Evolutionary conservation across 768 basidiomycete species (phyloP).

Genomic region (Mycena venus): DNA sequence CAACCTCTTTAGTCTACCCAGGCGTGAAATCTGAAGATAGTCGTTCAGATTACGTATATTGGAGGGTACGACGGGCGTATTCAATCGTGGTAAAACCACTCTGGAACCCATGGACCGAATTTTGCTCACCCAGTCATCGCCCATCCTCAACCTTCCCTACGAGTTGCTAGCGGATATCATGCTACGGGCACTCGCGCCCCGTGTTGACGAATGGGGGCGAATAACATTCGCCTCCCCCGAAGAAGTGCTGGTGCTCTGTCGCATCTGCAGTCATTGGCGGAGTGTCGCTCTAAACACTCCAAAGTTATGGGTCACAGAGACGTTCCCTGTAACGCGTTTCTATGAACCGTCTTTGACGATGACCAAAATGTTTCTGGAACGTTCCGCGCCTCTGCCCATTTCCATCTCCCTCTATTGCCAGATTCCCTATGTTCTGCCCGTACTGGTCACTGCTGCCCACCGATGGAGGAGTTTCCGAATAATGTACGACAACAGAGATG

Average conservation of each 20-base stretch:
- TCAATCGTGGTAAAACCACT: background rate
- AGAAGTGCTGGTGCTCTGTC: slow-evolving; percentile 7
- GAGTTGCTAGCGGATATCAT: slow-evolving; percentile 21
- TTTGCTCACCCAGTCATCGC: too few relatives aligned
- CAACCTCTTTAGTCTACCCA: too few relatives aligned
- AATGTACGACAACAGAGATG: background rate
- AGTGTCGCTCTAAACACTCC: background rate
- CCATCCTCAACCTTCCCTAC: slow-evolving; percentile 5
- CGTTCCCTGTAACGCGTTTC: background rate
- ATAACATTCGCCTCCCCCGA: background rate
- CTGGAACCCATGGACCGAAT: too few relatives aligned
- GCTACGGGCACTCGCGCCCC: background rate
- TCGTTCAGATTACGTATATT: too few relatives aligned
- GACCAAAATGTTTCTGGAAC: slow-evolving; percentile 16
- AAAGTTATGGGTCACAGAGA: background rate
- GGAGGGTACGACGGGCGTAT: too few relatives aligned
- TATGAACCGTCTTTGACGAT: background rate
- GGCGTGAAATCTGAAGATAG: too few relatives aligned
- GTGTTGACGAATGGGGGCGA: background rate
- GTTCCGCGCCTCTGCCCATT: slow-evolving; percentile 1
- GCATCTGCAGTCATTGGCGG: slow-evolving; percentile 4
- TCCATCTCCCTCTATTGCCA: background rate
- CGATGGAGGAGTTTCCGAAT: slow-evolving; percentile 5
- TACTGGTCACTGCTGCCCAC: background rate
- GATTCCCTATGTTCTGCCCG: background rate